Conservation (phyloP, 495 filamentous ascomycete species). For the Penicillium angulare region DNA sequence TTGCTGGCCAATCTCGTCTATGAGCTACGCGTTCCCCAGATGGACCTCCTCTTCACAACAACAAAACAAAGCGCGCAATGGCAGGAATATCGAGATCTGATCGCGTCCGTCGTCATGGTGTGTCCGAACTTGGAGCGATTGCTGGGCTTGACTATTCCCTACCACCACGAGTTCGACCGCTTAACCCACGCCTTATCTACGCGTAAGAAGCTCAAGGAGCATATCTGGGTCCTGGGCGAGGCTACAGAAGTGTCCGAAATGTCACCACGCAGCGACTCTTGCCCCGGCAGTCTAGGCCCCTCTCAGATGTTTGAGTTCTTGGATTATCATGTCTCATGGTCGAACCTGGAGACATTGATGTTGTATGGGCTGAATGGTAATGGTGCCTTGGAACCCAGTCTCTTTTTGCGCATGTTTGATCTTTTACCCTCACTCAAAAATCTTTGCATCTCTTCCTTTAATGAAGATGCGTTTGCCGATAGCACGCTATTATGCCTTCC, state of each 20-base stretch:
- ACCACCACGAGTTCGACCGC: slow-evolving; percentile 71
- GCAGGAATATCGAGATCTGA: slow-evolving; percentile 65
- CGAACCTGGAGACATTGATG: slow-evolving; percentile 68
- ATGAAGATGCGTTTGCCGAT: slow-evolving; percentile 71
- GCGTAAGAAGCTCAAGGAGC: slow-evolving; percentile 68
- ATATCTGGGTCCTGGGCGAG: slow-evolving; percentile 71
- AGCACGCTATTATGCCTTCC: slow-evolving; percentile 68
- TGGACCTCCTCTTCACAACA: slow-evolving; percentile 49
- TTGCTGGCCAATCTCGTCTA: slow-evolving; percentile 70
- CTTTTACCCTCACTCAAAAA: slow-evolving; percentile 67
- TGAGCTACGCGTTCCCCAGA: slow-evolving; percentile 69
- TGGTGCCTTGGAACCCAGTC: slow-evolving; percentile 61
- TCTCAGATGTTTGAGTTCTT: slow-evolving; percentile 68
- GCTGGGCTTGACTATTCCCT: slow-evolving; percentile 66
- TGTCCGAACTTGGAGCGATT: slow-evolving; percentile 82
- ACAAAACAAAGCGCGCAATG: slow-evolving; percentile 45
- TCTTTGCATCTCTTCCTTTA: slow-evolving; percentile 72
- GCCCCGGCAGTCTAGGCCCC: slow-evolving; percentile 55
- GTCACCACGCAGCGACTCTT: slow-evolving; percentile 43
- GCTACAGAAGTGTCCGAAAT: slow-evolving; percentile 43
- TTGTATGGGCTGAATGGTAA: slow-evolving; percentile 61
- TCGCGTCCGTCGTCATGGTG: slow-evolving; percentile 80
- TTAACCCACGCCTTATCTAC: slow-evolving; percentile 78
- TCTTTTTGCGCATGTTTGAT: slow-evolving; percentile 67
- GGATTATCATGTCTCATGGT: slow-evolving; percentile 68